These are phyloP conservation scores for Zangia roseola DNA, from an alignment of 768 basidiomycete genomes.

Conservation along the genomic window DNA sequence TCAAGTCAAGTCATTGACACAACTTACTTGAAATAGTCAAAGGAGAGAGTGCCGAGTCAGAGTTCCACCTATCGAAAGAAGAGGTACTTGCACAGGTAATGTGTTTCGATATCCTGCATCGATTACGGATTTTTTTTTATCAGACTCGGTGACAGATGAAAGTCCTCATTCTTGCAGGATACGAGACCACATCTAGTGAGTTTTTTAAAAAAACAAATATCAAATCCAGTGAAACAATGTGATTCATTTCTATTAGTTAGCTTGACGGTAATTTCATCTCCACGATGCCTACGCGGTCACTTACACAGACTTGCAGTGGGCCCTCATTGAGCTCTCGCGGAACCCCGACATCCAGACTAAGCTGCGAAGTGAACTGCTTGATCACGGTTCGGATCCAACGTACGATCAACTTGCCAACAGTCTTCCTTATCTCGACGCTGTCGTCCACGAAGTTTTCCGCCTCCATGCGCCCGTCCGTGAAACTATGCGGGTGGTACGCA, in stretches of 20 bases:
- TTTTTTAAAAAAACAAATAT: no score
- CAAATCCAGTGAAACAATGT: neutral
- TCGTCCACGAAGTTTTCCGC: conserved; percentile 46
- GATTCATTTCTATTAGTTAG: conserved; percentile 12
- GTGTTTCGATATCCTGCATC: neutral
- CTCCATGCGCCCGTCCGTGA: conserved; percentile 40
- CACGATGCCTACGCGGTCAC: neutral
- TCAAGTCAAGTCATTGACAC: neutral
- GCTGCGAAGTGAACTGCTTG: conserved; percentile 49
- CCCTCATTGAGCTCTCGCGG: conserved; percentile 52
- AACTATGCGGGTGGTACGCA: conserved; percentile 4
- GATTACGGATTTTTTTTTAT: neutral
- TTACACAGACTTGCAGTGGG: conserved; percentile 40
- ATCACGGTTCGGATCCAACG: conserved; percentile 46
- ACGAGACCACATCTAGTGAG: conserved; percentile 25
- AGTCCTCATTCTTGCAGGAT: conserved; percentile 19
- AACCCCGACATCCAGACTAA: conserved; percentile 45
- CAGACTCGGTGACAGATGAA: conserved; percentile 16
- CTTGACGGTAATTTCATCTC: conserved; percentile 14
- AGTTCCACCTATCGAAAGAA: conserved; percentile 23
- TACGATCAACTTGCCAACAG: conserved; percentile 51
- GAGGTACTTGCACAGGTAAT: conserved; percentile 30
- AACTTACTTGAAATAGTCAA: conserved; percentile 34
- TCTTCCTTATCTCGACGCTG: conserved; percentile 56
- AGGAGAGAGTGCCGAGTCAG: conserved; percentile 29